Conservation (phyloP, 1,139 yeast species). For the Ogataea hybrid region DNA sequence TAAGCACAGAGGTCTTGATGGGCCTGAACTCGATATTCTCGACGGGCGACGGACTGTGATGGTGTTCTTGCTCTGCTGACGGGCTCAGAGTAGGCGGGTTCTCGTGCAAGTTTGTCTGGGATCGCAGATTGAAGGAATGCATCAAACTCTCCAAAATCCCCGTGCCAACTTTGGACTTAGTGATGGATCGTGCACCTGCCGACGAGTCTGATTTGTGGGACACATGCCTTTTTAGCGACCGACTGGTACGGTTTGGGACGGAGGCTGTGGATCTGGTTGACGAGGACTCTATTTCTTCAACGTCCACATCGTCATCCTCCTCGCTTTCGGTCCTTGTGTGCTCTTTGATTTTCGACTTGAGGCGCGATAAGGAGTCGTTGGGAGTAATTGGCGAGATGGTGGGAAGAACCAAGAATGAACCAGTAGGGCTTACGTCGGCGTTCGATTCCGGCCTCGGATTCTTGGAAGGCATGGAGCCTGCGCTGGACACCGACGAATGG, state of each 20-base stretch:
- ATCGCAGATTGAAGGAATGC: constrained; percentile 27
- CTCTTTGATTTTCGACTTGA: constrained; percentile 2
- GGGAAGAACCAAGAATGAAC: constrained; percentile 6
- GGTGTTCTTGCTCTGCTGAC: background rate
- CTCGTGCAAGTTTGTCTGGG: constrained; percentile 20
- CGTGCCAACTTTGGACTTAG: constrained; percentile 3
- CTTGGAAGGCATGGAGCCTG: background rate
- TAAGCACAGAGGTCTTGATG: constrained; percentile 51
- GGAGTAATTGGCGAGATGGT: constrained; percentile 11
- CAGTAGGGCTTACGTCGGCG: constrained; percentile 1
- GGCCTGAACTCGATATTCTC: constrained; percentile 54
- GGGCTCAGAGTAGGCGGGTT: background rate
- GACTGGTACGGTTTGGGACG: background rate
- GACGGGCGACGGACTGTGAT: constrained; percentile 15
- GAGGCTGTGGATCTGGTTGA: background rate
- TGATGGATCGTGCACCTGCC: background rate
- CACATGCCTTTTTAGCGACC: background rate
- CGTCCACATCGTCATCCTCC: constrained; percentile 9
- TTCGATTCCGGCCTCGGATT: background rate
- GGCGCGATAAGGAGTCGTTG: constrained; percentile 6
- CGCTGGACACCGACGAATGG: constrained; percentile 10
- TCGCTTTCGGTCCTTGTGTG: constrained; percentile 8
- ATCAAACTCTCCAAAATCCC: constrained; percentile 27
- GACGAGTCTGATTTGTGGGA: background rate
- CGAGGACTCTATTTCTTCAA: constrained; percentile 6